These are phyloP conservation scores for Daphne laureola DNA, from an alignment of 441 rosid species.

Conservation along the genomic window DNA sequence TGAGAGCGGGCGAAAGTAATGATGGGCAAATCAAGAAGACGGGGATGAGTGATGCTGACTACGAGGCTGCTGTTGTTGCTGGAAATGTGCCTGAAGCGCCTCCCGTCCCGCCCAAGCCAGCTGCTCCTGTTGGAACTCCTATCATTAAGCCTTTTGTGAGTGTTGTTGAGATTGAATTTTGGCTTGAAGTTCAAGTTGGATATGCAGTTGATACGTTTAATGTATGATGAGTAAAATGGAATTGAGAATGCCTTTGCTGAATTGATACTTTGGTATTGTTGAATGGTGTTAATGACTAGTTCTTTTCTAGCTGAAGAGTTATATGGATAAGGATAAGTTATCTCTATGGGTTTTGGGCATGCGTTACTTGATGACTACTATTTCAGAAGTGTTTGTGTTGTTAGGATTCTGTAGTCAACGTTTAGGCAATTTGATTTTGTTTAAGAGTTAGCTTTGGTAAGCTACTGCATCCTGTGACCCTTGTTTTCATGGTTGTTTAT, in stretches of 20 bases:
- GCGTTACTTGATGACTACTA: background rate
- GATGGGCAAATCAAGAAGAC: conserved; percentile 44
- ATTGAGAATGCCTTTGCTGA: background rate
- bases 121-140: conserved; percentile 80
- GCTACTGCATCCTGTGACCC: background rate
- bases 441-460: no score
- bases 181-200: background rate
- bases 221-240: background rate
- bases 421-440: no score
- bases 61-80: conserved; percentile 79
- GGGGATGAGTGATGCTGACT: conserved; percentile 69
- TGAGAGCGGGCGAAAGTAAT: conserved; percentile 42
- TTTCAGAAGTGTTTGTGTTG: background rate
- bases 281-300: conserved; percentile 1
- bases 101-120: conserved; percentile 72
- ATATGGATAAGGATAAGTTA: background rate
- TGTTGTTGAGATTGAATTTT: conserved; percentile 4
- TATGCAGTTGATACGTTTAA: background rate
- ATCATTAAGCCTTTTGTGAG: conserved; percentile 61
- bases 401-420: background rate
- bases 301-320: background rate
- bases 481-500: conserved; percentile 5
- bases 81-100: conserved; percentile 85
- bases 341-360: background rate
- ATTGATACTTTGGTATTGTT: background rate